Base-by-base conservation (phyloP, 257 asterid genomes). In the Misopates orontium region DNA sequence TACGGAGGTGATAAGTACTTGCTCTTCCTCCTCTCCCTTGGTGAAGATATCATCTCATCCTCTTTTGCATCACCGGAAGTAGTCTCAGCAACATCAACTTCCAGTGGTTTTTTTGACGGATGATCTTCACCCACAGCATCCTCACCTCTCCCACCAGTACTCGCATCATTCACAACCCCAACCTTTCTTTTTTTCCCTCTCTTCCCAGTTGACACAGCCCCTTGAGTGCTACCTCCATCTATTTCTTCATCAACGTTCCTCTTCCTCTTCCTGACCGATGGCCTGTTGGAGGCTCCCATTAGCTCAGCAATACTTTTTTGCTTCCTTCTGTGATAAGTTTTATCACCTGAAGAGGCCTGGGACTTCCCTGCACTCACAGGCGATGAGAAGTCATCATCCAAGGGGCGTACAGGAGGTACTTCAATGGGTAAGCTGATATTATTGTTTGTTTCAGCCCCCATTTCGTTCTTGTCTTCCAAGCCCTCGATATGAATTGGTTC, bases 21-120 rank as follows among this genome's bases (percentile, higher is more conserved):
- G 76, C 98, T 93, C 75, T 71, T 85, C 85, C 82, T 93, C 78
- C 96, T 85, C 69, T 82, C 94, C 88, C 97, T 80, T 0, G 95
- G 82, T n/a, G 80, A 57, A 57, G 79, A 67, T 21, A 69, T 60
- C 17, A 4, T 67, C 45, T 70, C 85, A 59, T 56, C 76, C 62
- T 78, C 73, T 41, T 64, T 20, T 12, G 75, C 77, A 40, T 78
- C 79, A 3, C 52, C 70, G 1, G 62, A 69, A 31, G 64, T 66
- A 55, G 23, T 25, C 45, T 73, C 83, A 64, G 63, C 75, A 65
- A 48, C 18, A 41, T 56, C 70, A 42, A 62, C 41, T 50, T 65
- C 49, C 40, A 73, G 63, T 2, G 32, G 62, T 57, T 68, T 68
- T 20, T 40, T 50, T 50, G 22, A 4, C 36, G 64, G 21, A 71